These are phyloP conservation scores for Cynara cardunculus DNA, from an alignment of 129 eudicot genomes.

Conservation along the genomic window DNA sequence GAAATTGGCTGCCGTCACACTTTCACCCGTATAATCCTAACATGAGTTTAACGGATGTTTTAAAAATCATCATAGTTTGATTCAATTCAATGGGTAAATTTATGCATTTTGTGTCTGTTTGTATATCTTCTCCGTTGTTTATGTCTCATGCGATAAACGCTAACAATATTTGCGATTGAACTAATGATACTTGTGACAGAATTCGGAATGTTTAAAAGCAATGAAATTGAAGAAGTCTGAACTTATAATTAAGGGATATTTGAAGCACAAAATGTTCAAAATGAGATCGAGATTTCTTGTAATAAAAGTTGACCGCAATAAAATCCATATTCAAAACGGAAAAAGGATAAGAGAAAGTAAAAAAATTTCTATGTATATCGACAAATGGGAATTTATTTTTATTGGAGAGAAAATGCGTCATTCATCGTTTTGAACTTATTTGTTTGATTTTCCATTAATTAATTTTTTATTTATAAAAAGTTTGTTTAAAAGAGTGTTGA, in stretches of 20 bases:
- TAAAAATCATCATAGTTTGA: neutral
- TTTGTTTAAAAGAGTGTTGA: neutral
- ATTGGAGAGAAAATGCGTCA: no score
- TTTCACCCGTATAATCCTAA: conserved; percentile 70
- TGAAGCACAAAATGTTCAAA: no score
- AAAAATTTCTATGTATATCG: no score
- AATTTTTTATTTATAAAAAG: no score
- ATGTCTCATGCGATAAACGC: neutral
- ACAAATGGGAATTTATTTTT: no score
- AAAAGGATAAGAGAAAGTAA: no score
- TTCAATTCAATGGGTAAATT: neutral
- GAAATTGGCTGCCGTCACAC: conserved; percentile 49
- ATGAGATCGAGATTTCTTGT: neutral
- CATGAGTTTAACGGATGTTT: neutral
- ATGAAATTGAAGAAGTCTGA: no score
- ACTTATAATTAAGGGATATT: no score
- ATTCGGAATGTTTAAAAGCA: no score
- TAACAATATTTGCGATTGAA: no score
- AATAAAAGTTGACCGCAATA: neutral
- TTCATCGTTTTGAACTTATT: no score
- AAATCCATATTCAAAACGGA: neutral
- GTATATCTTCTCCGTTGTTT: neutral
- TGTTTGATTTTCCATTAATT: neutral
- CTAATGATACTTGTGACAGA: neutral
- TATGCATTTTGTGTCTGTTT: neutral